Evolutionary conservation across 495 filamentous ascomycete genomes (phyloP).

Genomic region (Penicillium bovifimosum): DNA sequence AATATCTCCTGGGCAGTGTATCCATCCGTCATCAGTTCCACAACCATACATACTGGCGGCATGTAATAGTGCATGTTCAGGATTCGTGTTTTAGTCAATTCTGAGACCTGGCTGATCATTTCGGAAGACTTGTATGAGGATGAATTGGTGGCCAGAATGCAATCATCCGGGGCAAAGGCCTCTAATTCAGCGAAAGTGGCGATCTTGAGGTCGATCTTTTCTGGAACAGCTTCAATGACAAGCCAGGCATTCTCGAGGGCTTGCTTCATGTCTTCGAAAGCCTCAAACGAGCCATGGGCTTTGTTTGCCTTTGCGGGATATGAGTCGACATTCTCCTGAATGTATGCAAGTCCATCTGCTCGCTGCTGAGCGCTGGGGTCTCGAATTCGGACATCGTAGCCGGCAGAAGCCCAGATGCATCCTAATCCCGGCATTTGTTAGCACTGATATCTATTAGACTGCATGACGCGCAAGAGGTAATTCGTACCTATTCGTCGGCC

Average conservation of each 20-base stretch:
- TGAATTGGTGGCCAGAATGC: slow-evolving; percentile 50
- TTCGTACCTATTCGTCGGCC: slow-evolving; percentile 38
- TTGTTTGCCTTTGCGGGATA: slow-evolving; percentile 30
- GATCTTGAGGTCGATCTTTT: slow-evolving; percentile 48
- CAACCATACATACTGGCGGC: slow-evolving; percentile 37
- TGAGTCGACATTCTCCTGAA: slow-evolving; percentile 29
- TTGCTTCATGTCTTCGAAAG: slow-evolving; percentile 29
- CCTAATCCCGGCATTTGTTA: slow-evolving; percentile 5
- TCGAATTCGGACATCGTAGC: slow-evolving; percentile 36
- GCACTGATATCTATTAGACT: not conserved
- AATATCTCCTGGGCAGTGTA: slow-evolving; percentile 39
- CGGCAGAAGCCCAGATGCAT: slow-evolving; percentile 38
- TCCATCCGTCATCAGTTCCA: slow-evolving; percentile 50
- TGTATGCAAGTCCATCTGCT: slow-evolving; percentile 29
- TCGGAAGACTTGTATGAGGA: slow-evolving; percentile 42
- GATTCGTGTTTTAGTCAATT: slow-evolving; percentile 26
- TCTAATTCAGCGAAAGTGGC: slow-evolving; percentile 45
- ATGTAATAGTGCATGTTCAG: slow-evolving; percentile 48
- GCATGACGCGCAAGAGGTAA: not conserved
- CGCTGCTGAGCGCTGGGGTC: slow-evolving; percentile 38
- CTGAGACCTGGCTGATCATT: slow-evolving; percentile 40
- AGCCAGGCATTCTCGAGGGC: slow-evolving; percentile 43
- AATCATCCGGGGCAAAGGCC: slow-evolving; percentile 31
- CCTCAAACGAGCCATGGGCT: slow-evolving; percentile 21
- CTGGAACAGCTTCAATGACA: slow-evolving; percentile 52